Percentiles rank a stretch among this genome's conserved stretches.
These are phyloP conservation scores for Solanum chaucha DNA, from an alignment of 257 asterid genomes.

Conservation along the genomic window DNA sequence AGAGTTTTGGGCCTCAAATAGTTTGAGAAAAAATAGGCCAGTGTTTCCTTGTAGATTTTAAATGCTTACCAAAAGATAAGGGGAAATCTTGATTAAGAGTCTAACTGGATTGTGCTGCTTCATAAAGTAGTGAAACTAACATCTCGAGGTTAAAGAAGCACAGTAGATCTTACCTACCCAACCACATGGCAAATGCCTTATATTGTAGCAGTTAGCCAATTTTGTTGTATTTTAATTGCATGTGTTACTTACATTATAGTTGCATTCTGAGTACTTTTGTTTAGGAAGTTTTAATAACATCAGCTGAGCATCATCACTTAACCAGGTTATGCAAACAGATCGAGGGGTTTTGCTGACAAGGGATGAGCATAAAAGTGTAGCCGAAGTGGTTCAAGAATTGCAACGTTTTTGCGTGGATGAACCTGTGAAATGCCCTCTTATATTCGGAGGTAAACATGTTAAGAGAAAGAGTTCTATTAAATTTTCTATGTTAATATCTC, in stretches of 20 bases:
- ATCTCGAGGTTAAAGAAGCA: background rate
- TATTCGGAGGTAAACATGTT: slow-evolving; percentile 62
- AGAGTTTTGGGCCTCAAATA: background rate
- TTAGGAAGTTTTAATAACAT: background rate
- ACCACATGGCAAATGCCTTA: background rate
- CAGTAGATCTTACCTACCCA: background rate
- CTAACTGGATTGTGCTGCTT: background rate
- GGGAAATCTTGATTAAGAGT: background rate
- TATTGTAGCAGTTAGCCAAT: background rate
- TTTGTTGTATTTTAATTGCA: background rate
- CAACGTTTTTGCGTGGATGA: slow-evolving; percentile 51
- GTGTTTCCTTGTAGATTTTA: background rate
- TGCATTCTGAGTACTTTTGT: background rate
- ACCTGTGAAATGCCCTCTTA: slow-evolving; percentile 85
- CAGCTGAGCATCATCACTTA: slow-evolving; percentile 4
- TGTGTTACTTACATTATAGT: background rate
- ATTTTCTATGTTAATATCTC: background rate
- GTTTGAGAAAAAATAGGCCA: background rate
- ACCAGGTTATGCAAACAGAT: slow-evolving; percentile 58
- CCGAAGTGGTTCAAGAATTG: slow-evolving; percentile 52
- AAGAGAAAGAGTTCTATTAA: background rate
- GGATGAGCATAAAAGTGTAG: slow-evolving; percentile 62
- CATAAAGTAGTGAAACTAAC: background rate
- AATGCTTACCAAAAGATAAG: background rate
- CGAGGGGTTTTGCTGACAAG: slow-evolving; percentile 53